Conservation (phyloP, 306 rosid genomes). For the Castanospermum australe region DNA sequence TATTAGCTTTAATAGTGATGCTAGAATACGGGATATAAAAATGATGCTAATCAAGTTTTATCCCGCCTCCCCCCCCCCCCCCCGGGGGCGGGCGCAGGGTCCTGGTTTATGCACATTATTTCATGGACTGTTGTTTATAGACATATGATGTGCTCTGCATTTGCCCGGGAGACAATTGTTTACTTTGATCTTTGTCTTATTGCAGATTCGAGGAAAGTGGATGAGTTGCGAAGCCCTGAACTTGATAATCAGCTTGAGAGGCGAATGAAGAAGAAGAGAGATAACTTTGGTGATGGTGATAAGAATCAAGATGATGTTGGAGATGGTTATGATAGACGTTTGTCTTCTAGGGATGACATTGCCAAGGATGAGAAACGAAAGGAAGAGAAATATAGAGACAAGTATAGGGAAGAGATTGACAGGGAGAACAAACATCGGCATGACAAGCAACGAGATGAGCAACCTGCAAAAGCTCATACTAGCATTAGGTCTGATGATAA, state of each 20-base stretch:
- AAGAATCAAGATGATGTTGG: conserved; percentile 63
- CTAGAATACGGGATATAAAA: background rate
- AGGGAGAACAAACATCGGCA: conserved; percentile 74
- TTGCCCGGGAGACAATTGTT: conserved; percentile 6
- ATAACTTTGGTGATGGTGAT: conserved; percentile 57
- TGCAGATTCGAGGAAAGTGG: conserved; percentile 58
- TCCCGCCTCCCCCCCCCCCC: background rate
- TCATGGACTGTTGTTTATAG: conserved; percentile 1
- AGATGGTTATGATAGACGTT: conserved; percentile 55
- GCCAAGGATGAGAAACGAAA: conserved; percentile 72
- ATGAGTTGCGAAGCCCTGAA: conserved; percentile 70
- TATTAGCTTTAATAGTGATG: too few relatives aligned
- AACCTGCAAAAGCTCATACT: conserved; percentile 58
- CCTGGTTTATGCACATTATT: background rate
- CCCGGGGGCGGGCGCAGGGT: too few relatives aligned
- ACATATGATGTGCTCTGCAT: background rate
- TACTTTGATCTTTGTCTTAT: conserved; percentile 21
- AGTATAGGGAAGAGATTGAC: conserved; percentile 66
- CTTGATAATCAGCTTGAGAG: conserved; percentile 68
- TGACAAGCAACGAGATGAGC: conserved; percentile 77
- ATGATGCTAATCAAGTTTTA: background rate
- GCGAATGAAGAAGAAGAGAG: conserved; percentile 69
- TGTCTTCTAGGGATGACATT: conserved; percentile 66
- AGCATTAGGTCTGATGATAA: conserved; percentile 75
- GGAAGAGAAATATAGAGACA: conserved; percentile 82